Base-by-base conservation (phyloP, 768 basidiomycete species). In the Porpolomopsis calyptriformis region DNA sequence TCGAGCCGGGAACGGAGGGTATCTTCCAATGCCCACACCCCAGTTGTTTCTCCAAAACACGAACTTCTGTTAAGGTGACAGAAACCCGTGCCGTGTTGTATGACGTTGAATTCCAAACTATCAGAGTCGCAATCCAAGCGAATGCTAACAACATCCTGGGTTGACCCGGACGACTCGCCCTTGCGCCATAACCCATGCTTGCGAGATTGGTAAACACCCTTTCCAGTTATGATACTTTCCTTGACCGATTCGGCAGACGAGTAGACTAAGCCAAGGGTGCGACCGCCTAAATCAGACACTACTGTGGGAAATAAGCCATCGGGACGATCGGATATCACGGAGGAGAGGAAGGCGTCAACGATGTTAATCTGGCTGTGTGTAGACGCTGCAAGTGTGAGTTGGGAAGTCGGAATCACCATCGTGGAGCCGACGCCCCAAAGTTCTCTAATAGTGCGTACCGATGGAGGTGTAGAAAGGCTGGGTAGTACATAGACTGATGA, bases 151-250 rank as follows among this genome's bases (percentile, higher is more conserved):
- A 99, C 76, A 14, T 87, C 78, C 57, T 99, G 96, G 2, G 85
- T 88, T 12, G 94, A 85, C 11, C 94, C 94, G 12, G 90, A 93
- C 0, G 92, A 93, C 66, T 90, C 93, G 12, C 96, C 96, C 60
- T 99, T 99, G 42, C 85, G 71, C 96, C 96, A 99, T 25, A 98
- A 68, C 12, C 93, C 93, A 57, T 94, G 89, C 59, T 88, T 91
- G 49, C 96, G 80, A 16, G 93, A 97, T 60, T 97, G 92, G 60
- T 99, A 99, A 10, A 94, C 83, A 12, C 96, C 96, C 58, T 82
- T 83, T 22, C 91, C 90, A 2, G 90, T 82, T 29, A 79, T 50
- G 60, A 99, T 90, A 54, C 86, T 85, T 61, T 93, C 88, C 40
- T 73, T 75, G 55, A 98, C 72, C 4, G 92, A 94, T 54, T 85